Evolutionary conservation across 2,329 filamentous ascomycete genomes (phyloP).

Genomic region (Lasiodiplodia theobromae): DNA sequence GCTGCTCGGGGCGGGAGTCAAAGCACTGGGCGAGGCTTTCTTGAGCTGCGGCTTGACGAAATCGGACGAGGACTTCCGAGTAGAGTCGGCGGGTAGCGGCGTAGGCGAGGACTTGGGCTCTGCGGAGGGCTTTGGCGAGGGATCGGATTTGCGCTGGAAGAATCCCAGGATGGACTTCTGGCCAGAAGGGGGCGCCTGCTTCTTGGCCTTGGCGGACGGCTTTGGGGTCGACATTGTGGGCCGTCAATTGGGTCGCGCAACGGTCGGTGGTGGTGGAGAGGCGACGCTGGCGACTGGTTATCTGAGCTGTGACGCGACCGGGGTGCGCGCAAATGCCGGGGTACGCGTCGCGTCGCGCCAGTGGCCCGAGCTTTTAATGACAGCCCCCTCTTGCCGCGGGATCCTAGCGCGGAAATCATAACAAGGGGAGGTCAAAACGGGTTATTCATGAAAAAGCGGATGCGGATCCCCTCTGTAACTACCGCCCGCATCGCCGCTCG

Average conservation of each 20-base stretch:
- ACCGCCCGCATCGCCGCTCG: too few species aligned
- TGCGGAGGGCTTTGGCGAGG: slow-evolving; percentile 48
- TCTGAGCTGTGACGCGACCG: slow-evolving; percentile 7
- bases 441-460: too few species aligned
- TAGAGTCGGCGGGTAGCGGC: slow-evolving; percentile 31
- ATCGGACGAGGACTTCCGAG: not conserved
- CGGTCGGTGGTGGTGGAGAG: not conserved
- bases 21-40: slow-evolving; percentile 49
- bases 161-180: slow-evolving; percentile 80
- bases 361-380: not conserved
- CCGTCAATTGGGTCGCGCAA: not conserved
- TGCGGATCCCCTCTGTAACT: too few species aligned
- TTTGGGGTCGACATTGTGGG: slow-evolving; percentile 48
- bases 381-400: too few species aligned
- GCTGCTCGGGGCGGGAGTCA: slow-evolving; percentile 82
- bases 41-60: slow-evolving; percentile 33
- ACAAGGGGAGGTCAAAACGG: too few species aligned
- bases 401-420: too few species aligned
- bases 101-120: slow-evolving; percentile 40
- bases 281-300: not conserved
- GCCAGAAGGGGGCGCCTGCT: slow-evolving; percentile 56
- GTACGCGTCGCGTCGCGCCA: slow-evolving; percentile 3
- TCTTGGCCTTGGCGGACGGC: slow-evolving; percentile 53
- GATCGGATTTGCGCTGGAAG: slow-evolving; percentile 69
- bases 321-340: not conserved